These are phyloP conservation scores for Dissophora globulifera DNA, from an alignment of 192 early-diverging fungal genomes.

Conservation along the genomic window DNA sequence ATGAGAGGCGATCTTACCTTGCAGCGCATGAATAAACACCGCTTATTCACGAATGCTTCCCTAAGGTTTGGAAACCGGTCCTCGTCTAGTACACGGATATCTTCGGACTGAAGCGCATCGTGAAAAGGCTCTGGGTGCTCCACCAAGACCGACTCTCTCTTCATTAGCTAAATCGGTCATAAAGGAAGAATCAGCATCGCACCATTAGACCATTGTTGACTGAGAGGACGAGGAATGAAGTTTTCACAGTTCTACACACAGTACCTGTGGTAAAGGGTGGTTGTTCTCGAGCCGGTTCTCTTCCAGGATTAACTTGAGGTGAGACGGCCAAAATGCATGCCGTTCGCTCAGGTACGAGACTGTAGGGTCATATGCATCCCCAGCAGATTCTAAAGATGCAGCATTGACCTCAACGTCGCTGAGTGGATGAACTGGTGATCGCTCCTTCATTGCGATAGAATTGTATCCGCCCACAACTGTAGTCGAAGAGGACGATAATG, in stretches of 20 bases:
- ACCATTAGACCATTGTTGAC: too few species aligned
- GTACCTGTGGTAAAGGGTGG: conserved; percentile 2
- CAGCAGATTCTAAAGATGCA: too few species aligned
- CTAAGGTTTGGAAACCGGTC: conserved; percentile 9
- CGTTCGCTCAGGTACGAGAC: conserved; percentile 18
- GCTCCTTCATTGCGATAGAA: background rate
- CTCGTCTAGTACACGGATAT: conserved; percentile 24
- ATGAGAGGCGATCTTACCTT: too few species aligned
- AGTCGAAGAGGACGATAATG: too few species aligned
- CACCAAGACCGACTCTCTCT: conserved; percentile 15
- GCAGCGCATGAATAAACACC: conserved; percentile 15
- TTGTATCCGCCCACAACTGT: background rate
- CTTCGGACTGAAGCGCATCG: conserved; percentile 16
- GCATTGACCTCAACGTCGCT: background rate
- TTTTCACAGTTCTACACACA: too few species aligned
- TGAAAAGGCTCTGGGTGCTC: conserved; percentile 17
- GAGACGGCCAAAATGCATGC: conserved; percentile 34
- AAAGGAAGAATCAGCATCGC: background rate
- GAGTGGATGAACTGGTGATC: background rate
- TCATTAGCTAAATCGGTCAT: background rate
- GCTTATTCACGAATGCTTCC: conserved; percentile 9
- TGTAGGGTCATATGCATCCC: conserved; percentile 8
- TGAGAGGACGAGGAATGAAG: too few species aligned
- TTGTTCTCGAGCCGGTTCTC: background rate
- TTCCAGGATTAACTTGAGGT: conserved; percentile 23